phyloP scores from a whole-genome alignment of 495 filamentous ascomycete species.

The Astrocystis sublimbata region DNA sequence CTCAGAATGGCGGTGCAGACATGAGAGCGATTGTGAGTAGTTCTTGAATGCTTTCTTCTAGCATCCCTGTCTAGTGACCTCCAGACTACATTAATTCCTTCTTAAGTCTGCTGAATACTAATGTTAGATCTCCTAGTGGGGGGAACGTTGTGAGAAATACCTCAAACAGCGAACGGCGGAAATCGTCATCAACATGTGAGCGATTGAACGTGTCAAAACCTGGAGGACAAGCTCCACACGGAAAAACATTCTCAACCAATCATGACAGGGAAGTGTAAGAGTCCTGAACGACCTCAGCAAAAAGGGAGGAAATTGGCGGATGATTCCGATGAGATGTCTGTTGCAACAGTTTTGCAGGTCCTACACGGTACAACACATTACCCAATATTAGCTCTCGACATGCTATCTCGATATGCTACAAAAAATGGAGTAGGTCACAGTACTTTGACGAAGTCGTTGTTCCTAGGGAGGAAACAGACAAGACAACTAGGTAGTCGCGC shows the following conservation, averaged over 20 bases:
- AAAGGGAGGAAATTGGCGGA: background rate
- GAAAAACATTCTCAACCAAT: background rate
- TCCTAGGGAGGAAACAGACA: background rate
- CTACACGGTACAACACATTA: background rate
- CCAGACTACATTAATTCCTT: no score
- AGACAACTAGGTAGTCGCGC: background rate
- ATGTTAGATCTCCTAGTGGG: background rate
- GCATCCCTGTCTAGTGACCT: no score
- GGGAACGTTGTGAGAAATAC: background rate
- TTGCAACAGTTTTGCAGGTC: background rate
- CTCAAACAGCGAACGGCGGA: background rate
- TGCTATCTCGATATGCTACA: no score
- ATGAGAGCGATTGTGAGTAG: slow-evolving; percentile 3
- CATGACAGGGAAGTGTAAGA: background rate
- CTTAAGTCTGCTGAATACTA: background rate
- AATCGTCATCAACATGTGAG: no score
- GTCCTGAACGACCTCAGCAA: background rate
- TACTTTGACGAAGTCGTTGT: background rate
- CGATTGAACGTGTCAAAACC: background rate
- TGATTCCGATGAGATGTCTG: background rate
- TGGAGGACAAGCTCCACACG: background rate
- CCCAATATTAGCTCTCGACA: background rate
- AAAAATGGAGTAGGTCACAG: background rate
- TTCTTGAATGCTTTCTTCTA: background rate
- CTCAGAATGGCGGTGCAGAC: background rate